Evolutionary conservation across 73 alveolate genomes (phyloP).

Genomic region (Diophrys appendiculata): DNA sequence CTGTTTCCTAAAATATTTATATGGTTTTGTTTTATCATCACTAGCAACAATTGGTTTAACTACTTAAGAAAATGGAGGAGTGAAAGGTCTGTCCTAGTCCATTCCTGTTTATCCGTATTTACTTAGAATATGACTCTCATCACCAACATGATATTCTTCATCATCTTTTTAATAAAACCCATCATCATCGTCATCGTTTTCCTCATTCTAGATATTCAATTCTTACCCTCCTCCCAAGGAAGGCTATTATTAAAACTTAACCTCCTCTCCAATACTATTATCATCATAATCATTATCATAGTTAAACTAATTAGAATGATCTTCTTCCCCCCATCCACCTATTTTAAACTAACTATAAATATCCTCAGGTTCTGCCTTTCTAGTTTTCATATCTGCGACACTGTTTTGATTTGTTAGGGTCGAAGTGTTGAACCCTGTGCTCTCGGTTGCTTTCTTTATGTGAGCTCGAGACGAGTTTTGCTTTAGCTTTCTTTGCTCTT

Average conservation of each 20-base stretch:
- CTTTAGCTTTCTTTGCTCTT: too few species aligned
- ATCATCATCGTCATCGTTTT: background rate
- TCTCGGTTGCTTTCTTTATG: too few species aligned
- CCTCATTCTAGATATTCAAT: background rate
- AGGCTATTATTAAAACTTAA: background rate
- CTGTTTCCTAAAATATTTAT: background rate
- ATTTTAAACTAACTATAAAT: too few species aligned
- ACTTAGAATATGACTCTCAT: background rate
- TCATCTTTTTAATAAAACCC: background rate
- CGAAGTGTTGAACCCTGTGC: too few species aligned
- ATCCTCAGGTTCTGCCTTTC: too few species aligned
- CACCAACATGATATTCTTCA: background rate
- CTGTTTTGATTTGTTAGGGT: too few species aligned
- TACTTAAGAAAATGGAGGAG: background rate
- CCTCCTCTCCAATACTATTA: too few species aligned
- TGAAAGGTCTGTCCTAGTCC: background rate
- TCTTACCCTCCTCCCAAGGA: background rate
- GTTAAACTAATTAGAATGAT: too few species aligned
- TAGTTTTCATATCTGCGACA: too few species aligned
- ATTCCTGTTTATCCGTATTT: background rate
- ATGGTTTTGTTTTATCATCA: too few species aligned
- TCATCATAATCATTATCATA: too few species aligned
- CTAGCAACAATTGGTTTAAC: background rate
- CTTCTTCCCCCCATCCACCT: conserved; percentile 2
- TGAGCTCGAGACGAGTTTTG: too few species aligned